Evolutionary conservation across 2,329 filamentous ascomycete species (phyloP).

Genomic region (Exophiala mesophila): DNA sequence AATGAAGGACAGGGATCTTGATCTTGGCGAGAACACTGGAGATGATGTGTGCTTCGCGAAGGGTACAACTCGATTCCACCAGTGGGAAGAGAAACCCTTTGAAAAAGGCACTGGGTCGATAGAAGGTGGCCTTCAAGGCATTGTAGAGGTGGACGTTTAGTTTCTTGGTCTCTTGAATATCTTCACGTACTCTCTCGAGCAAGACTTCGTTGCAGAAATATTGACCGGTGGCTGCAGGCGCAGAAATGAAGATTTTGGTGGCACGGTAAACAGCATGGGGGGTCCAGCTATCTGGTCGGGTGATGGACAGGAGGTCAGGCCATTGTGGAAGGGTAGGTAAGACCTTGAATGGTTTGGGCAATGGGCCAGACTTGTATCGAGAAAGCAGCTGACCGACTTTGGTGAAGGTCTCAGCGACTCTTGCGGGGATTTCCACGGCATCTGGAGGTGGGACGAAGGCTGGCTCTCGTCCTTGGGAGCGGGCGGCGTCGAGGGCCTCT

Average conservation of each 20-base stretch:
- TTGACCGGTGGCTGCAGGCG: slow-evolving; percentile 73
- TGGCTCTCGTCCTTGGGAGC: slow-evolving; percentile 28
- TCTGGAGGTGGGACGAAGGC: slow-evolving; percentile 60
- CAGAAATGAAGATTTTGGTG: slow-evolving; percentile 86
- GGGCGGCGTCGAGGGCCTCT: slow-evolving; percentile 57
- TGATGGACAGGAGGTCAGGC: slow-evolving; percentile 81
- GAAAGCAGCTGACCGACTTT: slow-evolving; percentile 83
- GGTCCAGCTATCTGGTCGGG: slow-evolving; percentile 73
- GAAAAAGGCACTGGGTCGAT: slow-evolving; percentile 95
- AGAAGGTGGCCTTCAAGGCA: slow-evolving; percentile 82
- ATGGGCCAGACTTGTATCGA: slow-evolving; percentile 89
- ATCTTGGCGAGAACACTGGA: slow-evolving; percentile 79
- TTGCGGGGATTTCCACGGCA: slow-evolving; percentile 78
- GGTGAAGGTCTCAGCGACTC: slow-evolving; percentile 72
- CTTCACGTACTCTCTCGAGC: slow-evolving; percentile 83
- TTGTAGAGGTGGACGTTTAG: slow-evolving; percentile 95
- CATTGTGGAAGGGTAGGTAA: slow-evolving; percentile 87
- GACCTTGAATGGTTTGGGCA: slow-evolving; percentile 97
- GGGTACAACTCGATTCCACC: slow-evolving; percentile 75
- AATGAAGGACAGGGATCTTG: slow-evolving; percentile 85
- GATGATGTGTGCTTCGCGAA: slow-evolving; percentile 88
- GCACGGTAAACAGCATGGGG: slow-evolving; percentile 81
- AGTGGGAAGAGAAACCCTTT: slow-evolving; percentile 93
- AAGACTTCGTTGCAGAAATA: slow-evolving; percentile 82
- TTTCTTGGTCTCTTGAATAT: slow-evolving; percentile 91